Conservation (phyloP, 2,329 filamentous ascomycete genomes). For the Plectosphaerella plurivora region DNA sequence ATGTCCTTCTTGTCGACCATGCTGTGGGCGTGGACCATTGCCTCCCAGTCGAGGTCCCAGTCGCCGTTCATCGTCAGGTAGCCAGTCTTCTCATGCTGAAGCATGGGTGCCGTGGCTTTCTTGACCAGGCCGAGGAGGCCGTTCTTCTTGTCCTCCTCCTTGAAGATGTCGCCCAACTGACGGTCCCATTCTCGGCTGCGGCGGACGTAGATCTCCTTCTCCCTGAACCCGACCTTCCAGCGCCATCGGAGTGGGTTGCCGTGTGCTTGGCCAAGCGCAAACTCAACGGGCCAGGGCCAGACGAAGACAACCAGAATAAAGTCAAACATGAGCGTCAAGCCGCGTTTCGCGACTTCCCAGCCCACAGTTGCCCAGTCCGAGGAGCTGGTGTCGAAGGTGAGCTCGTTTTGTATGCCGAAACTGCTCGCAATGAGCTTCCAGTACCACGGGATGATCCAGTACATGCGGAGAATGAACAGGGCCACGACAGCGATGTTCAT, state of each 20-base stretch:
- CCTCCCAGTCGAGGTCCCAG: constrained; percentile 83
- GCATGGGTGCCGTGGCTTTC: constrained; percentile 63
- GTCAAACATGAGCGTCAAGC: constrained; percentile 67
- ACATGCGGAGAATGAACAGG: constrained; percentile 65
- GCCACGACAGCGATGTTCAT: constrained; percentile 67
- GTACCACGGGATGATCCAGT: constrained; percentile 69
- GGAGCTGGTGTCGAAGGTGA: constrained; percentile 56
- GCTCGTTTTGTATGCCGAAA: constrained; percentile 62
- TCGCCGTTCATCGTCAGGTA: constrained; percentile 80
- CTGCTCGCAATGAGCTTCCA: constrained; percentile 58
- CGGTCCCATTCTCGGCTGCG: constrained; percentile 70
- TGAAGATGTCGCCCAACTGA: constrained; percentile 50
- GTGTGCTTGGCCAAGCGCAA: constrained; percentile 56
- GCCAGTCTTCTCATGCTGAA: constrained; percentile 74
- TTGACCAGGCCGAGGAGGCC: constrained; percentile 59
- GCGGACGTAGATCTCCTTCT: constrained; percentile 76
- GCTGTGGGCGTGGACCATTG: constrained; percentile 70
- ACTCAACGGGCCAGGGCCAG: constrained; percentile 70
- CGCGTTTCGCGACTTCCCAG: constrained; percentile 55
- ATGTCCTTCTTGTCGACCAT: constrained; percentile 61
- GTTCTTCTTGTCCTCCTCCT: constrained; percentile 45
- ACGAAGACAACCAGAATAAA: constrained; percentile 64
- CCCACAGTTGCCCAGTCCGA: constrained; percentile 53
- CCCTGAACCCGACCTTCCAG: constrained; percentile 68
- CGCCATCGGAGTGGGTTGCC: constrained; percentile 70